Evolutionary conservation across 2,329 filamentous ascomycete species (phyloP), one percentile per base, ranked within the genome.

Genomic region (Massarina eburnea): DNA sequence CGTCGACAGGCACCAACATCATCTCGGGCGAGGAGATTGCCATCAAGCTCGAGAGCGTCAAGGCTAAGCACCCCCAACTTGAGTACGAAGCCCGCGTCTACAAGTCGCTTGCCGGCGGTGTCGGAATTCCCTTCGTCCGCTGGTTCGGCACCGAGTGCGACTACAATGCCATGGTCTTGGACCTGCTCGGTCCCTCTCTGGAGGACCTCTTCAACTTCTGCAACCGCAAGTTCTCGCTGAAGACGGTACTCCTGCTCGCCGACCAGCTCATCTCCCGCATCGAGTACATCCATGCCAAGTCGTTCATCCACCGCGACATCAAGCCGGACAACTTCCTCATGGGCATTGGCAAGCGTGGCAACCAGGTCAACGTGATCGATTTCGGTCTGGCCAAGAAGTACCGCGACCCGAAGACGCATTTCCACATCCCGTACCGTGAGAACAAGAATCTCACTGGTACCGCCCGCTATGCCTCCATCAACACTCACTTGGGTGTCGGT

Each of bases 131-230:
- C 38, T 97, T 97, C 68, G 94, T 99, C 69, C 91, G 92, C 76
- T 99, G 94, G 94, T 99, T 97, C 74, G 94, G 94, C 61, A 97
- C 92, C 50, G 94, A 99, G 77, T 97, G 92, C 75, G 94, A 97
- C 78, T 97, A 99, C 84, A 97, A 99, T 76, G 94, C 94, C 72
- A 97, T 99, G 94, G 94, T 99, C 41, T 84, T 97, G 57, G 94
- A 99, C 68, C 85, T 99, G 20, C 88, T 99, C 47, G 94, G 94
- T 30, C 94, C 94, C 58, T 94, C 88, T 67, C 77, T 99, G 74
- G 94, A 99, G 76, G 94, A 99, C 71, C 82, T 99, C 26, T 99
- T 99, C 89, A 97, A 99, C 83, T 97, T 97, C 75, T 99, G 94
- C 85, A 97, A 97, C 85, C 88, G 94, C 74, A 97, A 97, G 74